phyloP scores from a whole-genome alignment of 768 basidiomycete species.

The Serendipita sp. region DNA sequence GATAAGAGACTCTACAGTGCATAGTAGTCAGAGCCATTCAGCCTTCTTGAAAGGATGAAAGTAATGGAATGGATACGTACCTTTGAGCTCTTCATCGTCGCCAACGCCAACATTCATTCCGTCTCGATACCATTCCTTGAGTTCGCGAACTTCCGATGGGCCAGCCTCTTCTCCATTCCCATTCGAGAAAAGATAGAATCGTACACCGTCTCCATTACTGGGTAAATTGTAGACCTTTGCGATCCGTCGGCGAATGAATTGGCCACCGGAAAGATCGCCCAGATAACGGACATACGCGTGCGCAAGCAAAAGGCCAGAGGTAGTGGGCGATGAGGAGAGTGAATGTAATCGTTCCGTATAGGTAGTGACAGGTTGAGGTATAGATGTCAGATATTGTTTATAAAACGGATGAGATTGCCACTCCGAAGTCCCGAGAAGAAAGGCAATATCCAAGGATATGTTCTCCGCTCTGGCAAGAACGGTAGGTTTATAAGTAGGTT shows the following conservation, averaged over 20 bases:
- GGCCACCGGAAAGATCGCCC: constrained; percentile 68
- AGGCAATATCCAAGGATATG: constrained; percentile 51
- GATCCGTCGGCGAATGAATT: constrained; percentile 46
- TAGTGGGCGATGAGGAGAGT: no score
- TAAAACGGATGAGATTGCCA: constrained; percentile 48
- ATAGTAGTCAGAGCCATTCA: no score
- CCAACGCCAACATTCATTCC: constrained; percentile 38
- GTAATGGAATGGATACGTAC: no score
- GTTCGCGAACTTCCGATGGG: constrained; percentile 49
- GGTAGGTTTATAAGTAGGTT: constrained; percentile 55
- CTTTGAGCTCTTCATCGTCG: constrained; percentile 27
- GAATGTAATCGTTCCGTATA: no score
- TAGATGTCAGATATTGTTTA: constrained; percentile 26
- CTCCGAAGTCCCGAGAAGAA: constrained; percentile 38
- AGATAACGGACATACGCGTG: constrained; percentile 76
- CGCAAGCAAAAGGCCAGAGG: constrained; percentile 34
- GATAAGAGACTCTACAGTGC: constrained; percentile 31
- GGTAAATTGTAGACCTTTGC: constrained; percentile 52
- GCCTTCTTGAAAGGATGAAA: not conserved
- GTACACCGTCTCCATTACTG: constrained; percentile 36
- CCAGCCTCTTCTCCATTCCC: constrained; percentile 30
- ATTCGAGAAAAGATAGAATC: constrained; percentile 56
- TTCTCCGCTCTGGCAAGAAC: constrained; percentile 45
- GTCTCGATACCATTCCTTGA: constrained; percentile 56
- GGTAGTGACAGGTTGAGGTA: constrained; percentile 31